These are phyloP conservation scores for Salvia hispanica DNA, from an alignment of 257 asterid genomes.

Conservation along the genomic window DNA sequence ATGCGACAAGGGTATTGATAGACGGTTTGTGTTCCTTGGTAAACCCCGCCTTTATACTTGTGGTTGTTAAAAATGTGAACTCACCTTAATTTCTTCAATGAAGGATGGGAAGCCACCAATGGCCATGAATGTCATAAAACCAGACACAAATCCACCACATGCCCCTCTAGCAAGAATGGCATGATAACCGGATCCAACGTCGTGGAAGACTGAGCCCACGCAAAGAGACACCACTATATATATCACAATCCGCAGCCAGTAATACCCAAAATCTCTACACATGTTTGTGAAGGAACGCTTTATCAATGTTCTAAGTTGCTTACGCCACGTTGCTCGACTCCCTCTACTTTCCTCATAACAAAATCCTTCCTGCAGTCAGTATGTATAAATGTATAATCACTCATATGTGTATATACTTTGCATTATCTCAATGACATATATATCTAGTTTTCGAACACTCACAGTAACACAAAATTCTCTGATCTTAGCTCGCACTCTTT, in stretches of 20 bases:
- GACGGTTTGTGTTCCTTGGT: too few species aligned
- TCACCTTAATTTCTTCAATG: conserved; percentile 87
- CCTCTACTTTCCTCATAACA: conserved; percentile 43
- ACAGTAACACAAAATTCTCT: conserved; percentile 49
- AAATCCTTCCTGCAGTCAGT: conserved; percentile 45
- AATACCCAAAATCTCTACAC: conserved; percentile 85
- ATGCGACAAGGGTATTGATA: too few species aligned
- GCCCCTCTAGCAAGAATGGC: conserved; percentile 81
- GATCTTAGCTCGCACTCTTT: conserved; percentile 44
- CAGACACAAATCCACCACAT: conserved; percentile 83
- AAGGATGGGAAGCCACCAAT: conserved; percentile 97
- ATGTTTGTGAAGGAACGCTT: conserved; percentile 73
- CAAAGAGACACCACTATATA: conserved; percentile 61
- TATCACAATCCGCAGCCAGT: conserved; percentile 74
- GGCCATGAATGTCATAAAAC: conserved; percentile 93
- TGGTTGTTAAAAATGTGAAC: not conserved
- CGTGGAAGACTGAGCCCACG: conserved; percentile 74
- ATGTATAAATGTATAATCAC: too few species aligned
- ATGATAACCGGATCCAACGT: conserved; percentile 56
- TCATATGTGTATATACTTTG: too few species aligned
- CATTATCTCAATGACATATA: too few species aligned
- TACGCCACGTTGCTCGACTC: conserved; percentile 67
- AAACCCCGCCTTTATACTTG: too few species aligned
- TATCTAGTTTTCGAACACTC: conserved; percentile 25
- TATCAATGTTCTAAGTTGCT: conserved; percentile 66